Base-by-base conservation (phyloP, 179 eudicot species). In the Nepenthes alata region DNA sequence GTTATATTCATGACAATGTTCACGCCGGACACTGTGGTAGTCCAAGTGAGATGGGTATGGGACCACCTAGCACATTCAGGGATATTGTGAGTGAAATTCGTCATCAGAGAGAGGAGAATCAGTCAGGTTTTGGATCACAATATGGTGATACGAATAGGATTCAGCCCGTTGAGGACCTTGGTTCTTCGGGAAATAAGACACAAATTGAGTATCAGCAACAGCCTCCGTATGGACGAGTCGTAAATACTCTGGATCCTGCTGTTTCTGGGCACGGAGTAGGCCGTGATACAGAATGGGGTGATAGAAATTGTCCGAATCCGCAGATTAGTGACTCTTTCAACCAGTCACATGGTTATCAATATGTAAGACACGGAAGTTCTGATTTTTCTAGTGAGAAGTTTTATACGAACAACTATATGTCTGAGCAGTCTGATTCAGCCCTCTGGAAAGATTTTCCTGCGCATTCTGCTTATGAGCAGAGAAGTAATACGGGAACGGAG, bases 391-490 rank as follows among this genome's bases (percentile, higher is more conserved):
- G 14, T 36, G 70, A 63, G 25, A 25, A 25, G 25, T 25, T 25
- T 25, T 25, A 25, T 25, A 25, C 25, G 25, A 25, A 25, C 25
- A 25, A 25, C 38, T 35, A 66, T 53, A 66, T 64, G 52, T 37
- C 74, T 35, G 2, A 57, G 52, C 66, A 66, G 44, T 53, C 75
- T 48, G 61, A 57, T 58, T 53, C 25, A 45, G 51, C 14, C 15
- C n/a, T 25, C 58, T 59, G 60, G 71, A 47, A 66, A 0, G 71
- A 37, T 35, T 9, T 52, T 47, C 55, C 45, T 0, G 70, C 66
- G 54, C 67, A 66, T 39, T 39, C 73, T 57, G 71, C 68, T 52
- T 64, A 69, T 63, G 79, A 71, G 7, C 79, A 68, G 38, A 68
- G 74, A 57, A 63, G 70, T 54, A 61, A 56, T 69, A 14, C 63